Base-by-base conservation (phyloP, 2,329 filamentous ascomycete genomes). In the Neurospora crassa region DNA sequence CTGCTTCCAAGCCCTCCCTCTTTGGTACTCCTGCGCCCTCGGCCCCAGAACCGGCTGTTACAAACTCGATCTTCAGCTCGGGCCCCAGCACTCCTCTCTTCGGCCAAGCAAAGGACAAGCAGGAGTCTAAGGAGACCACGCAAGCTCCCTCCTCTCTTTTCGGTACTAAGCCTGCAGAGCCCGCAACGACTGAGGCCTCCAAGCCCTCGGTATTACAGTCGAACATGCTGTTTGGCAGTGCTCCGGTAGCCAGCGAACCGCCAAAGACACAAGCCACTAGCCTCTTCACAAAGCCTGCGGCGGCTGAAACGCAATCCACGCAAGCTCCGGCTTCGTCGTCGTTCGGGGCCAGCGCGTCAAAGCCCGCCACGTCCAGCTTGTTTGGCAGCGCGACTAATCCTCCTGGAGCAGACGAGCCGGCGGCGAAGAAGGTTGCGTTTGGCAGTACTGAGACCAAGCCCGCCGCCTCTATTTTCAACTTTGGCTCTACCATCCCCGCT, bases 171-270 rank as follows among this genome's bases (percentile, higher is more conserved):
- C 70, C 76, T 16, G 67, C 74, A 2, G 40, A 63, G 53, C 5
- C 72, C 8, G 45, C 71, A 5, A 63, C 71, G 14, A 14, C 74
- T 18, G 73, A 74, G 20, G 37, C 73, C 10, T 11, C 74, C 34
- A 77, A 77, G 68, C 42, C 73, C 10, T 72, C 78, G n/a, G 71
- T 75, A 14, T 75, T 78, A 63, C 75, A 79, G 70, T 76, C 80
- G 3, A 76, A 77, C 29, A 81, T 76, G 14, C 70, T 84, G n/a
- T 85, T 85, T 73, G 83, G 82, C 24, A 73, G 53, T 37, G 53
- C 68, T 18, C 68, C 68, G 41, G 45, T n/a, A 59, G 41, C 68
- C 20, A 69, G 40, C 29, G 34, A 69, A 42, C 45, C 73, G 16
- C 42, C 74, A 11, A 70, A 73, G 42, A 45, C 75, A 29, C 74